Evolutionary conservation across 306 rosid genomes (phyloP).

Genomic region (Prunus salicina): DNA sequence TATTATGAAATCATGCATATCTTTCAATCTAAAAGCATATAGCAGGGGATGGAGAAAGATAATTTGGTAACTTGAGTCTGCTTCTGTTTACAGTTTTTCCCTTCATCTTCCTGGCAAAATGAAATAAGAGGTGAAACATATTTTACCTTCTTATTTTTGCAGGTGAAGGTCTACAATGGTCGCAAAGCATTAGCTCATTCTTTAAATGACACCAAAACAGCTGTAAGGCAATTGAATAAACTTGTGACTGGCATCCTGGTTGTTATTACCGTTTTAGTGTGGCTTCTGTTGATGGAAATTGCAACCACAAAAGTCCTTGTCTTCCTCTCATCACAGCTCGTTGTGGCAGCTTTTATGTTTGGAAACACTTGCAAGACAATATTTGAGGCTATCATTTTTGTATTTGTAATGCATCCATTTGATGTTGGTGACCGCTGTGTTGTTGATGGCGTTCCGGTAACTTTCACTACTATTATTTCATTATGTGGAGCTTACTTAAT

Average conservation of each 20-base stretch:
- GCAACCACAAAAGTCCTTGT: constrained; percentile 84
- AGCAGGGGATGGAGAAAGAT: not conserved
- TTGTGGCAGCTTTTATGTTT: constrained; percentile 72
- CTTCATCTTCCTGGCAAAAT: not conserved
- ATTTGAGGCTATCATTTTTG: constrained; percentile 85
- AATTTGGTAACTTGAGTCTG: not conserved
- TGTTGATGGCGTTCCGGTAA: constrained; percentile 78
- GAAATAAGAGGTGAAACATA: not conserved
- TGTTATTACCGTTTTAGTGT: constrained; percentile 48
- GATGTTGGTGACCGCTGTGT: constrained; percentile 95
- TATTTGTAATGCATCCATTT: constrained; percentile 95
- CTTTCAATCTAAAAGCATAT: not conserved
- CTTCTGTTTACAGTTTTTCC: constrained; percentile 3
- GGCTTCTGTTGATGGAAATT: constrained; percentile 89
- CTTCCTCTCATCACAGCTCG: constrained; percentile 72
- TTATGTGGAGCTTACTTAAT: constrained; percentile 3
- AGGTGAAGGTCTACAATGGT: constrained; percentile 81
- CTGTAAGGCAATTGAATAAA: constrained; percentile 76
- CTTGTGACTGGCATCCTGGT: constrained; percentile 54
- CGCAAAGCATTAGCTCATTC: constrained; percentile 87
- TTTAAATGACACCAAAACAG: constrained; percentile 84
- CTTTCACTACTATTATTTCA: constrained; percentile 1
- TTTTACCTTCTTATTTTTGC: constrained; percentile 19
- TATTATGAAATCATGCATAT: not conserved
- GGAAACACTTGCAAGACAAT: constrained; percentile 90